Evolutionary conservation across 2,329 filamentous ascomycete genomes (phyloP).

Genomic region (Neonectria sp.): DNA sequence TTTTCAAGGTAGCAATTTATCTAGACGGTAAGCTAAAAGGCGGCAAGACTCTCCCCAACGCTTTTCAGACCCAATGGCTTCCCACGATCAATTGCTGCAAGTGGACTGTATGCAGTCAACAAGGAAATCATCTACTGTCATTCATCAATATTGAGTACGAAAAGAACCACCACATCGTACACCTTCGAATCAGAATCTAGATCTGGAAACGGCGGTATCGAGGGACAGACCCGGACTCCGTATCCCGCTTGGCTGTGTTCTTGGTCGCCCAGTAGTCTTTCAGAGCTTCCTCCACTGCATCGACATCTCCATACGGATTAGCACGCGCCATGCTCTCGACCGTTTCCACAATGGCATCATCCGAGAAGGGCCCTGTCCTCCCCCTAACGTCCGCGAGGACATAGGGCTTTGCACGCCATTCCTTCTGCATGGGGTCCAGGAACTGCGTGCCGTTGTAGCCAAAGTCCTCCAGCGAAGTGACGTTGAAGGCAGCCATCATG

Average conservation of each 20-base stretch:
- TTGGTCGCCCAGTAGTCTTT: constrained; percentile 15
- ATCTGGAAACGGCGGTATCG: constrained; percentile 13
- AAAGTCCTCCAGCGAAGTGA: constrained; percentile 54
- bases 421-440: constrained; percentile 28
- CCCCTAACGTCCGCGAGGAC: constrained; percentile 1
- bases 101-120: too few species aligned
- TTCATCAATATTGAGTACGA: too few species aligned
- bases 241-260: constrained; percentile 10
- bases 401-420: constrained; percentile 25
- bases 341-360: constrained; percentile 2
- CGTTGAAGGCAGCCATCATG: constrained; percentile 65
- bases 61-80: too few species aligned
- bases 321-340: constrained; percentile 17
- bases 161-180: neutral
- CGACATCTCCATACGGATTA: constrained; percentile 22
- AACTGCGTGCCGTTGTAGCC: constrained; percentile 52
- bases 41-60: too few species aligned
- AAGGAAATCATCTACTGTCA: too few species aligned
- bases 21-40: too few species aligned
- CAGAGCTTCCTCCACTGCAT: constrained; percentile 14
- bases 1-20: too few species aligned
- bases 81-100: too few species aligned
- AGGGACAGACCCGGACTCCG: neutral
- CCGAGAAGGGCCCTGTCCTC: constrained; percentile 21
- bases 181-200: neutral